Percentiles rank a stretch among this genome's conserved stretches.
phyloP scores from a whole-genome alignment of 2,329 filamentous ascomycete genomes.

The Scolecobasidium constrictum region DNA sequence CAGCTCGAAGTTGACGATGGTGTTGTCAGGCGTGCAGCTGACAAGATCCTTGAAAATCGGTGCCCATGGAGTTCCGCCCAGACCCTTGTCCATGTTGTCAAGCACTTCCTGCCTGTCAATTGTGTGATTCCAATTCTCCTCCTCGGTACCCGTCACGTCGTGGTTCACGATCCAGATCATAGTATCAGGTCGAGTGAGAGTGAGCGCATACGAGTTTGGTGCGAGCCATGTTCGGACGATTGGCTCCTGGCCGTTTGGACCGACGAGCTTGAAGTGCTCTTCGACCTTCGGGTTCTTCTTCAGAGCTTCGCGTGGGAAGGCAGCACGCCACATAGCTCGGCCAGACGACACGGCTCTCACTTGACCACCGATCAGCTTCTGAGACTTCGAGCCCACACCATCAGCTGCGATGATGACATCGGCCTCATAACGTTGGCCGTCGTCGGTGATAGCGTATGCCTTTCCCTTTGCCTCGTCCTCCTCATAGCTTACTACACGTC shows the following conservation, averaged over 20 bases:
- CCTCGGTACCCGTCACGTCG: slow-evolving; percentile 33
- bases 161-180: slow-evolving; percentile 42
- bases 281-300: slow-evolving; percentile 35
- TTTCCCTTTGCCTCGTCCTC: slow-evolving; percentile 29
- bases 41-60: slow-evolving; percentile 31
- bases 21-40: slow-evolving; percentile 31
- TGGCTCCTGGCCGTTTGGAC: slow-evolving; percentile 24
- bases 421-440: slow-evolving; percentile 31
- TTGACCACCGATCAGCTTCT: slow-evolving; percentile 33
- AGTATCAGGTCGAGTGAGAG: slow-evolving; percentile 33
- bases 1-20: slow-evolving; percentile 38
- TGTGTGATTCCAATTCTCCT: slow-evolving; percentile 36
- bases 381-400: slow-evolving; percentile 34
- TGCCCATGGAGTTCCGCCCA: slow-evolving; percentile 6
- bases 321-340: slow-evolving; percentile 29
- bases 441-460: slow-evolving; percentile 24
- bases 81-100: slow-evolving; percentile 30
- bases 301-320: slow-evolving; percentile 31
- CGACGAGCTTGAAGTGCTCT: slow-evolving; percentile 34
- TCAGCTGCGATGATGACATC: slow-evolving; percentile 29
- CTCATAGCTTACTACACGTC: slow-evolving; percentile 32
- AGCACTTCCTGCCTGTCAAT: slow-evolving; percentile 35
- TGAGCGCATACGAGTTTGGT: slow-evolving; percentile 33
- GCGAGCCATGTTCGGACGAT: slow-evolving; percentile 36
- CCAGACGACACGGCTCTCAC: slow-evolving; percentile 29